Evolutionary conservation across 2,329 filamentous ascomycete species (phyloP), one percentile per base, ranked within the genome.

Genomic region (Colletotrichum gloeosporioides): DNA sequence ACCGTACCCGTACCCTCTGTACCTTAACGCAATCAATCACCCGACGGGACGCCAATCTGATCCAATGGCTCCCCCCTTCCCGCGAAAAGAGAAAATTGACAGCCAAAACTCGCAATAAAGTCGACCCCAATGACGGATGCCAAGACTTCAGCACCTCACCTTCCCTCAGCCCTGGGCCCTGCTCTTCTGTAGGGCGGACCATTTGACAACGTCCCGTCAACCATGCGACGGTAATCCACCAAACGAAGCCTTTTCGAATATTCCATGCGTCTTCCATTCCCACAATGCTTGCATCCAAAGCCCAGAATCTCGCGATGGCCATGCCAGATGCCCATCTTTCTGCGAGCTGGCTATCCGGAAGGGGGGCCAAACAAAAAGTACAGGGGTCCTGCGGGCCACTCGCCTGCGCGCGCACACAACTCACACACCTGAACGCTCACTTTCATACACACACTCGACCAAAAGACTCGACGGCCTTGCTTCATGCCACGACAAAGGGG

Each of bases 131-230:
- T 73, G 70, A 76, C 73, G 73, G 64, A 76, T 69, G 73, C 73
- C 73, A 76, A 76, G 73, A 67, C 73, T 76, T 73, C 73, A 76
- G 25, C 73, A 73, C 73, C 70, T 76, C 73, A 65, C 59, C 63
- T 73, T 73, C 62, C 73, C 70, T 76, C 73, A 76, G 73, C 73
- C 73, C 73, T 69, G 73, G 64, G 73, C 73, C 73, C 73, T 76
- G 73, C 64, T 76, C 55, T 39, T 68, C 69, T 73, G 64, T 76
- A 76, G 70, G 73, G 70, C 73, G 70, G 73, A 34, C 64, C 64
- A 73, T 76, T 69, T 69, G 64, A 76, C 73, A 69, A 76, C 73
- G 64, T 76, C 73, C 70, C 70, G 73, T 76, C 73, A 63, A 64
- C 73, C 55, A 76, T 73, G 70, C 70, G 70, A 76, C 73, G 73